Conservation (phyloP, 257 asterid genomes). For the Apocynum venetum region DNA sequence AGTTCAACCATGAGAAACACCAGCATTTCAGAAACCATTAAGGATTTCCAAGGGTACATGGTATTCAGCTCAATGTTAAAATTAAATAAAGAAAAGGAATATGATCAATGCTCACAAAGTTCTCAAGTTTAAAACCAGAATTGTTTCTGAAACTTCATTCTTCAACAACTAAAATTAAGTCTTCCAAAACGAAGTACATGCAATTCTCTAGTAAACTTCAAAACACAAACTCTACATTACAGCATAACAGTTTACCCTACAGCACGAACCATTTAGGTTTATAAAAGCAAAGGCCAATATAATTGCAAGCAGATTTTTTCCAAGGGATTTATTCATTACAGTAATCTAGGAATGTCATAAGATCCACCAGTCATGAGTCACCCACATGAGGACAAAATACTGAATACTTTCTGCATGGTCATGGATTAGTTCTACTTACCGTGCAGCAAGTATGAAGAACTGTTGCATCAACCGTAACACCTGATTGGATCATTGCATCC, state of each 20-base stretch:
- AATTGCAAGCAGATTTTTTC: background rate
- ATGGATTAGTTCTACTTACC: background rate
- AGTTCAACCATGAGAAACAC: background rate
- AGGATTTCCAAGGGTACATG: background rate
- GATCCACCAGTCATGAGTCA: background rate
- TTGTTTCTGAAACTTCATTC: background rate
- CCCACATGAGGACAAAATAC: background rate
- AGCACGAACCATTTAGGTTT: background rate
- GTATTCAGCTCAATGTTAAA: background rate
- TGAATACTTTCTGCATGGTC: background rate
- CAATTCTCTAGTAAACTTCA: background rate
- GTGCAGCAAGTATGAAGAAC: background rate
- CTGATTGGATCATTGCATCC: conserved; percentile 82
- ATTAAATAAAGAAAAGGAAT: background rate
- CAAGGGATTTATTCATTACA: background rate
- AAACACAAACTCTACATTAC: background rate
- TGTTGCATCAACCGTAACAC: conserved; percentile 63
- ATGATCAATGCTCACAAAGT: background rate
- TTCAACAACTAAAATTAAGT: background rate
- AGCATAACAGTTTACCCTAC: background rate
- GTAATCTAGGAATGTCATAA: background rate
- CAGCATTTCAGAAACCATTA: background rate
- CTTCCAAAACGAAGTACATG: background rate
- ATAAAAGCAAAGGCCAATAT: background rate
- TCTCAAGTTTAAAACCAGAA: background rate